Conservation (phyloP, 1,284 basidiomycete species). For the Tilletiopsis washingtonensis region DNA sequence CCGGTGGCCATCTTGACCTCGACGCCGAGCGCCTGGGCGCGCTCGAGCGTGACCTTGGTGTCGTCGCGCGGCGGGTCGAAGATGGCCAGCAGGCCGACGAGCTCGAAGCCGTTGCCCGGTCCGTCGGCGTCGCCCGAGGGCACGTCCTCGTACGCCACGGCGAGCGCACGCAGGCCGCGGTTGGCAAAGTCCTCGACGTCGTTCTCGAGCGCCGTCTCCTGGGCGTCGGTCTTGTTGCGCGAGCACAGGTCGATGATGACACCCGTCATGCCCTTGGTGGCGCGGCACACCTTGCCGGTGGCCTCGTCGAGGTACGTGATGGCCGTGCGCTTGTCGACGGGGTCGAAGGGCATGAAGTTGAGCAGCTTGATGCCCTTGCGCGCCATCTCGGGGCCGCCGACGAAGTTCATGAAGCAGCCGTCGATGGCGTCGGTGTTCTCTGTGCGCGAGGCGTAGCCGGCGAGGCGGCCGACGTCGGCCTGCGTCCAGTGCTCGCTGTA, state of each 20-base stretch:
- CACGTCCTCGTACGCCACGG: slow-evolving; percentile 89
- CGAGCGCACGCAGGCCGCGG: slow-evolving; percentile 95
- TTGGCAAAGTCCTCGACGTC: slow-evolving; percentile 91
- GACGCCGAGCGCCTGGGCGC: slow-evolving; percentile 88
- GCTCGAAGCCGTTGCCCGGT: slow-evolving; percentile 89
- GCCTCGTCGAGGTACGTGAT: slow-evolving; percentile 93
- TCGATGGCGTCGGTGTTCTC: slow-evolving; percentile 99
- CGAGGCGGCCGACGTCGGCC: slow-evolving; percentile 83
- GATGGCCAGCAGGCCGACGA: slow-evolving; percentile 93
- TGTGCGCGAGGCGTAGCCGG: slow-evolving; percentile 90
- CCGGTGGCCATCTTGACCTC: slow-evolving; percentile 99
- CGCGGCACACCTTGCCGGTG: slow-evolving; percentile 88
- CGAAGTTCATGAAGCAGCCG: slow-evolving; percentile 70
- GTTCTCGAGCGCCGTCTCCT: slow-evolving; percentile 82
- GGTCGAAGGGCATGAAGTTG: slow-evolving; percentile 99
- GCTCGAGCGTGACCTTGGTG: slow-evolving; percentile 98
- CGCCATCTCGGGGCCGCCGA: slow-evolving; percentile 61
- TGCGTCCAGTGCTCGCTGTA: slow-evolving; percentile 81
- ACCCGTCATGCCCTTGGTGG: slow-evolving; percentile 99
- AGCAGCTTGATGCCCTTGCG: slow-evolving; percentile 88
- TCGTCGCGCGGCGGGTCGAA: slow-evolving; percentile 96
- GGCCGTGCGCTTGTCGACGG: slow-evolving; percentile 97
- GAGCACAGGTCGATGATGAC: slow-evolving; percentile 76
- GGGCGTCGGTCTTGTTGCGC: slow-evolving; percentile 86
- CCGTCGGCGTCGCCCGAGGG: slow-evolving; percentile 64